A percentile compares a stretch with the other conserved stretches of the same genome.
phyloP scores from a whole-genome alignment of 2,329 filamentous ascomycete species.

The Fusarium coicis region DNA sequence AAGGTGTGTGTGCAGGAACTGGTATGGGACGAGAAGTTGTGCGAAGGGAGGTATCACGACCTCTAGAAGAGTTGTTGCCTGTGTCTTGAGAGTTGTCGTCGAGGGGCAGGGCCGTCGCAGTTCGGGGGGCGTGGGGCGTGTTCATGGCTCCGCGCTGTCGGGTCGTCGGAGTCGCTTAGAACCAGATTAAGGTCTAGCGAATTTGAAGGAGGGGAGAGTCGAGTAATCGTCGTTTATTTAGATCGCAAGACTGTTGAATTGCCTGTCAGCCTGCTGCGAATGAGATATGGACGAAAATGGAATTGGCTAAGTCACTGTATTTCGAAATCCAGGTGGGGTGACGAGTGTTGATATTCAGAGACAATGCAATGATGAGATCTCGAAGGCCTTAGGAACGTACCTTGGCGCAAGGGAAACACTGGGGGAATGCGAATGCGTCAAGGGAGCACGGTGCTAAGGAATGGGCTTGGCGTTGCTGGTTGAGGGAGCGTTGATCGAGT shows the following conservation, averaged over 20 bases:
- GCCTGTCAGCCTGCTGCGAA: slow-evolving; percentile 23
- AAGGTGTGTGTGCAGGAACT: slow-evolving; percentile 28
- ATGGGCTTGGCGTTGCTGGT: slow-evolving; percentile 22
- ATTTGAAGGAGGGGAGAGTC: slow-evolving; percentile 2
- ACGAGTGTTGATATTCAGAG: slow-evolving; percentile 20
- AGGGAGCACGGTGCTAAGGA: slow-evolving; percentile 24
- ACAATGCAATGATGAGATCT: not conserved
- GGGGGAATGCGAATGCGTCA: slow-evolving; percentile 17
- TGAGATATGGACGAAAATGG: slow-evolving; percentile 4
- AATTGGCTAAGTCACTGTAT: slow-evolving; percentile 10
- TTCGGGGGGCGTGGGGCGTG: slow-evolving; percentile 43
- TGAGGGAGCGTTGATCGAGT: slow-evolving; percentile 31
- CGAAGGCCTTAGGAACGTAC: slow-evolving; percentile 28
- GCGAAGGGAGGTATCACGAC: slow-evolving; percentile 36
- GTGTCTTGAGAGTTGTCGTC: slow-evolving; percentile 32
- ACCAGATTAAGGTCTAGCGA: slow-evolving; percentile 32
- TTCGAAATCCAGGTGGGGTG: slow-evolving; percentile 29
- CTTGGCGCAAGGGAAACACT: slow-evolving; percentile 29
- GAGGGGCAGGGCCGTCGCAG: slow-evolving; percentile 43
- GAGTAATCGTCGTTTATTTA: slow-evolving; percentile 14
- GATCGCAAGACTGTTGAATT: slow-evolving; percentile 6
- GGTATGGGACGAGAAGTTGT: slow-evolving; percentile 37
- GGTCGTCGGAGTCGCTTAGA: slow-evolving; percentile 37
- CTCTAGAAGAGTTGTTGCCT: slow-evolving; percentile 23
- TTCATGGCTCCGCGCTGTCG: slow-evolving; percentile 46